phyloP scores from a whole-genome alignment of 1,284 basidiomycete genomes.

The Pyrrhoderma noxium region DNA sequence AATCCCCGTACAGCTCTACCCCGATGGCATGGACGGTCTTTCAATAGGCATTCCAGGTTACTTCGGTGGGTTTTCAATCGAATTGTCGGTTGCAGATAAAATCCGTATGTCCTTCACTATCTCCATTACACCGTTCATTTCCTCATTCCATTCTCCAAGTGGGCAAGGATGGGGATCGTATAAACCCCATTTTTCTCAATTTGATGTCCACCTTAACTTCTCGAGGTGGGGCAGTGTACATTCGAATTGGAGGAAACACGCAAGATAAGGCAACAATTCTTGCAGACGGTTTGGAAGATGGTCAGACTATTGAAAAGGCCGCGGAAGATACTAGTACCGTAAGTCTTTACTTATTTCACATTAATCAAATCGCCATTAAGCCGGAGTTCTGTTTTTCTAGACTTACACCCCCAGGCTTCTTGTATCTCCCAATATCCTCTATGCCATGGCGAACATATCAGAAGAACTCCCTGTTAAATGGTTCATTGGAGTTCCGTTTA shows the following conservation, averaged over 20 bases:
- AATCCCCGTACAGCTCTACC: slow-evolving; percentile 35
- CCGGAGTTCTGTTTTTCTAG: slow-evolving; percentile 18
- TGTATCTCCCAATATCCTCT: slow-evolving; percentile 36
- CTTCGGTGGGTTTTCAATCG: slow-evolving; percentile 66
- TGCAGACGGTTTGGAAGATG: slow-evolving; percentile 33
- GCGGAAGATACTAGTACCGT: slow-evolving; percentile 35
- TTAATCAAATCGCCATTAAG: background rate
- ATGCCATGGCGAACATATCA: slow-evolving; percentile 36
- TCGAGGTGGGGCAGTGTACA: slow-evolving; percentile 47
- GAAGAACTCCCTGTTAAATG: slow-evolving; percentile 33
- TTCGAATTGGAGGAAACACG: slow-evolving; percentile 74
- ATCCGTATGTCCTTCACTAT: slow-evolving; percentile 44
- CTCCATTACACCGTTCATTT: slow-evolving; percentile 28
- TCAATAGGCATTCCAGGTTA: slow-evolving; percentile 51
- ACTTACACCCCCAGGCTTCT: slow-evolving; percentile 36
- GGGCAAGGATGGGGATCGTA: slow-evolving; percentile 19
- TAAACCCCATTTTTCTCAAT: slow-evolving; percentile 66
- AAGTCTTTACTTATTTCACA: slow-evolving; percentile 20
- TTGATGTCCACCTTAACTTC: slow-evolving; percentile 60
- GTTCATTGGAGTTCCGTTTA: slow-evolving; percentile 47
- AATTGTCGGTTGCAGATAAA: slow-evolving; percentile 62
- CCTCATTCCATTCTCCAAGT: background rate
- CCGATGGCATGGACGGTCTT: slow-evolving; percentile 33
- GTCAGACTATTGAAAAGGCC: slow-evolving; percentile 45
- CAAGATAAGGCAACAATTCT: slow-evolving; percentile 56